These are phyloP conservation scores for Trichoderma polysporum DNA, from an alignment of 2,329 filamentous ascomycete genomes.

Conservation along the genomic window DNA sequence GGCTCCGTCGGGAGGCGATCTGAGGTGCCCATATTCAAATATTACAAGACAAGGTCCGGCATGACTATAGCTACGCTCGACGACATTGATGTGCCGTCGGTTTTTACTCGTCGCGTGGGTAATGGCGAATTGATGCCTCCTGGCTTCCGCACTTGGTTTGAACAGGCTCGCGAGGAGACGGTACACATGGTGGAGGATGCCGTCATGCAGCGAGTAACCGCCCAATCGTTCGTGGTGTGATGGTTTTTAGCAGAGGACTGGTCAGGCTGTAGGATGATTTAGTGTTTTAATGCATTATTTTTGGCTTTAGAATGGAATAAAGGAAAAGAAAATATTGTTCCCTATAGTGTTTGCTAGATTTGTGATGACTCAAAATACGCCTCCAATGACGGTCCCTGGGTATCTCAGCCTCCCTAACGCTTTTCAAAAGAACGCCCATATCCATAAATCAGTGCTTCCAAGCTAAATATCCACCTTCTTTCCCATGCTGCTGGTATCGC, in stretches of 20 bases:
- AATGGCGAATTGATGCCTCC: constrained; percentile 17
- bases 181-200: constrained; percentile 23
- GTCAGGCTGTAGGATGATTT: neutral
- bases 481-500: neutral
- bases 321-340: neutral
- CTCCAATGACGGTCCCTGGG: constrained; percentile 26
- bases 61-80: constrained; percentile 23
- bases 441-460: constrained; percentile 8
- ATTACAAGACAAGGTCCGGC: constrained; percentile 24
- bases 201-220: constrained; percentile 22
- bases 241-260: too few relatives aligned
- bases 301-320: neutral
- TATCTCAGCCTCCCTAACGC: constrained; percentile 31
- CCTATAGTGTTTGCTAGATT: constrained; percentile 7
- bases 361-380: neutral
- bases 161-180: constrained; percentile 11
- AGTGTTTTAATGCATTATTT: neutral
- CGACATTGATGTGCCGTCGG: constrained; percentile 13
- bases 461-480: neutral
- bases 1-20: constrained; percentile 18
- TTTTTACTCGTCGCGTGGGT: constrained; percentile 23
- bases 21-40: constrained; percentile 23
- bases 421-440: constrained; percentile 18
- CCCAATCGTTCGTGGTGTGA: neutral
- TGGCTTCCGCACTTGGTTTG: constrained; percentile 20